Base-by-base conservation (phyloP, 768 basidiomycete species). In the Boletellus sp. region DNA sequence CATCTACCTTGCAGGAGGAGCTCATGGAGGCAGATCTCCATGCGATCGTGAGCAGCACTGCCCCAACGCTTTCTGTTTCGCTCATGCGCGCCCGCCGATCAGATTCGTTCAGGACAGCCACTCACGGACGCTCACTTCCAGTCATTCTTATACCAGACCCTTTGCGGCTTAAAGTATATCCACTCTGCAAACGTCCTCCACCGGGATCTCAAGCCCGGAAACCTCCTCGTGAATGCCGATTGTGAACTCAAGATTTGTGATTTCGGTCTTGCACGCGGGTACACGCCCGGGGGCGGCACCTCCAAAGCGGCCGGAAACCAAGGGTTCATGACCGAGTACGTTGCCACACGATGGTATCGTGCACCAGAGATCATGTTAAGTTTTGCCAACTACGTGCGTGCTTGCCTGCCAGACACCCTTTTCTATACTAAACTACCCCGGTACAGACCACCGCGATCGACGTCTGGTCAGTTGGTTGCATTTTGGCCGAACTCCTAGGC, bases 11-110 rank as follows among this genome's bases (percentile, higher is more conserved):
- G 33, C 70, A 98, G 89, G 94, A 98, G 74, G 96, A 99, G 69
- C 83, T 98, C 58, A 99, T 98, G 96, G 96, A 99, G 67, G 96
- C 96, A 48, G 96, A 99, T 80, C 78, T 99, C 17, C 96, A 98
- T 63, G 96, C 96, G 17, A 99, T 99, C 69, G 94, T 94, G 60
- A 70, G 82, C 64, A 19, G 37, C 37, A 13, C 17, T 33, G 8
- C 20, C 6, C 8, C 17, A 24, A 34, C 28, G 26, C 19, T 17
- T n/a, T 34, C 33, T 24, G 19, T 19, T 24, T 47, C 37, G 36
- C 52, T 50, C 4, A 47, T 26, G 19, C 50, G 38, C 42, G 19
- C 47, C 41, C 33, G 31, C 52, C 52, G 4, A 26, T 26, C 24
- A 87, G 91, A 87, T 87, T 56, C 87, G 89, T 42, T 91, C 89